phyloP scores from a whole-genome alignment of 1,284 basidiomycete species.

The Tilletia indica region DNA sequence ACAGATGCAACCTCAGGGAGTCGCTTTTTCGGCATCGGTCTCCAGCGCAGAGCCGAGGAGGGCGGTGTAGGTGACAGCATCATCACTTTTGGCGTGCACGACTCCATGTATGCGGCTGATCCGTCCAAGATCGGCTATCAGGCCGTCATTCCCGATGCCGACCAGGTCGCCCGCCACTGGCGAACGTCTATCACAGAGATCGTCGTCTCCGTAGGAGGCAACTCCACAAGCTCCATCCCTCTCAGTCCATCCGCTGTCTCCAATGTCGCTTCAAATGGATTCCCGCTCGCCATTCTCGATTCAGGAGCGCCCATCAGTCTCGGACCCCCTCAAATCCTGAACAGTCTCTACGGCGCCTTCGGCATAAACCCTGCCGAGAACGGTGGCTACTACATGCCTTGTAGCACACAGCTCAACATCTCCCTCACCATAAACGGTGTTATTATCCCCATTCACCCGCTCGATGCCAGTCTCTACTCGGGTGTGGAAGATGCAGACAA shows the following conservation, averaged over 20 bases:
- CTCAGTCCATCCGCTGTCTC: constrained; percentile 14
- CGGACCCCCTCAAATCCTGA: constrained; percentile 34
- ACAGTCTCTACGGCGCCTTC: constrained; percentile 46
- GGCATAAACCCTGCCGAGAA: constrained; percentile 42
- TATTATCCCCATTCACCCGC: constrained; percentile 42
- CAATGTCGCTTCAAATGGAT: constrained; percentile 1
- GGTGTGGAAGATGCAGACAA: constrained; percentile 27
- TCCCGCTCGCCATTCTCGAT: constrained; percentile 39
- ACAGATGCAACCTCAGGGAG: constrained; percentile 27
- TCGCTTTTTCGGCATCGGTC: constrained; percentile 41
- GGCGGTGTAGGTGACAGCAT: constrained; percentile 44
- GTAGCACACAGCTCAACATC: constrained; percentile 41
- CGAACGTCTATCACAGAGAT: constrained; percentile 34
- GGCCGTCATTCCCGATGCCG: constrained; percentile 33
- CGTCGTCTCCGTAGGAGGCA: constrained; percentile 31
- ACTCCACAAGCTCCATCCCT: constrained; percentile 28
- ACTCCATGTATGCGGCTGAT: constrained; percentile 35
- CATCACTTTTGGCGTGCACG: constrained; percentile 40
- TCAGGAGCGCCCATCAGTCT: constrained; percentile 42
- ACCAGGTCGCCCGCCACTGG: constrained; percentile 42
- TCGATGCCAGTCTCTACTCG: constrained; percentile 38
- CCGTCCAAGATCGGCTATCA: constrained; percentile 31
- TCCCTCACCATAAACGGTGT: constrained; percentile 32
- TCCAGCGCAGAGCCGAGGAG: constrained; percentile 45
- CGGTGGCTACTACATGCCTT: constrained; percentile 47